Evolutionary conservation across 2,329 filamentous ascomycete genomes (phyloP).

Genomic region (Nothopassalora personata): DNA sequence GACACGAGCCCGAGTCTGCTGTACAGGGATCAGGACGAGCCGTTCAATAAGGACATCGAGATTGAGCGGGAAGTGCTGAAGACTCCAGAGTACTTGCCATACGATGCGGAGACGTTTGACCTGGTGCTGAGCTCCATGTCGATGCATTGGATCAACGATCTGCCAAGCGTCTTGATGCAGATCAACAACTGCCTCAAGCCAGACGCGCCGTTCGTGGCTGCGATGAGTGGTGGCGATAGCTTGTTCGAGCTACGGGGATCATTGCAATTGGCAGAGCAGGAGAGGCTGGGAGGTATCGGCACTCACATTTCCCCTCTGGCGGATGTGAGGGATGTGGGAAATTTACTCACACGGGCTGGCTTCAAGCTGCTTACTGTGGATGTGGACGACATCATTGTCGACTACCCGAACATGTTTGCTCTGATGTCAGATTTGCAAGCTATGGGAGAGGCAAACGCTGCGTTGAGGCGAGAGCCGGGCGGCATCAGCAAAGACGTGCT

Average conservation of each 20-base stretch:
- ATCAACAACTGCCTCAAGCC: conserved; percentile 85
- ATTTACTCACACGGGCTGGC: conserved; percentile 75
- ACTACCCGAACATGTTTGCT: conserved; percentile 83
- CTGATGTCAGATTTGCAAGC: conserved; percentile 91
- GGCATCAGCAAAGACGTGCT: conserved; percentile 73
- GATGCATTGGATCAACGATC: conserved; percentile 96
- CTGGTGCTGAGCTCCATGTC: conserved; percentile 83
- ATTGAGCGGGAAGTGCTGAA: conserved; percentile 71
- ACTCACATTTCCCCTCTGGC: conserved; percentile 88
- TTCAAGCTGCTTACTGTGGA: conserved; percentile 97
- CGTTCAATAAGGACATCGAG: conserved; percentile 68
- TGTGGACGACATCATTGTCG: conserved; percentile 93
- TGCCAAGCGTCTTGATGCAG: conserved; percentile 76
- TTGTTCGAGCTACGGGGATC: conserved; percentile 90
- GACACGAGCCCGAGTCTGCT: conserved; percentile 76
- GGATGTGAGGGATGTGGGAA: conserved; percentile 86
- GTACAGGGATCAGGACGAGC: conserved; percentile 68
- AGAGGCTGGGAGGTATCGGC: conserved; percentile 83
- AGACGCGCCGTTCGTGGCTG: conserved; percentile 84
- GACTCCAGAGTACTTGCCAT: conserved; percentile 71
- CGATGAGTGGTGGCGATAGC: conserved; percentile 94
- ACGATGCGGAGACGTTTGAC: conserved; percentile 72
- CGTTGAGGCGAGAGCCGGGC: conserved; percentile 76
- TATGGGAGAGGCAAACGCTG: conserved; percentile 93
- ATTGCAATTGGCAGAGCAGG: conserved; percentile 84